Base-by-base conservation (phyloP, 495 filamentous ascomycete species). In the Xylaria bambusicola region DNA sequence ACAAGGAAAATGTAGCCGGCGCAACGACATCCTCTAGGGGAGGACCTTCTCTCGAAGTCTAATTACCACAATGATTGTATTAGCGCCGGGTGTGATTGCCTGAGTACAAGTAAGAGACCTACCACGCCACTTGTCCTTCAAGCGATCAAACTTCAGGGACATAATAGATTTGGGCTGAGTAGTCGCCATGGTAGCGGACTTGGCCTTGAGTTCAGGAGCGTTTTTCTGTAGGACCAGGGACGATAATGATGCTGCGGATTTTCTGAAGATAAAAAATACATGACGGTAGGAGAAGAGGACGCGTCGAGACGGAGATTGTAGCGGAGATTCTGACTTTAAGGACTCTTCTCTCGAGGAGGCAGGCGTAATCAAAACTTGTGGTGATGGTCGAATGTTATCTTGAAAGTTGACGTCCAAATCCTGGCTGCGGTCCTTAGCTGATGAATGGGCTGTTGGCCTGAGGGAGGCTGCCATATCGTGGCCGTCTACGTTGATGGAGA, bases 211-310 rank as follows among this genome's bases (percentile, higher is more conserved):
- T 23, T 31, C n/a, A 15, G 24, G 24, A 31, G 21, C 13, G 17
- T n/a, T 33, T 4, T 18, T 53, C 35, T 54, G 42, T 24, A 23
- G 15, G 20, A 26, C 17, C 20, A 47, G 41, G 21, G 40, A 12
- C 5, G 47, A 21, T 17, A 38, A 41, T 12, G 53, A 15, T 18
- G 9, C 23, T 38, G 31, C 1, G 38, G 26, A 33, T 31, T 54
- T 44, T 20, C 36, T 38, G 18, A n/a, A 24, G 24, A 24, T 12
- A 8, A 40, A 17, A 4, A 54, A n/a, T 20, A 54, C 26, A n/a
- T 54, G 36, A 7, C 44, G 52, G 18, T 54, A 54, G 52, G 52
- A 18, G 23, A 54, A 54, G 24, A 54, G 52, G 38, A 54, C 21
- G 20, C 15, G 36, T 10, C 23, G 52, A 33, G 52, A 54, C 4